Percentiles rank a stretch among this genome's conserved stretches.
Evolutionary conservation across 495 filamentous ascomycete species (phyloP).

Genomic region (Copromyces sp.): DNA sequence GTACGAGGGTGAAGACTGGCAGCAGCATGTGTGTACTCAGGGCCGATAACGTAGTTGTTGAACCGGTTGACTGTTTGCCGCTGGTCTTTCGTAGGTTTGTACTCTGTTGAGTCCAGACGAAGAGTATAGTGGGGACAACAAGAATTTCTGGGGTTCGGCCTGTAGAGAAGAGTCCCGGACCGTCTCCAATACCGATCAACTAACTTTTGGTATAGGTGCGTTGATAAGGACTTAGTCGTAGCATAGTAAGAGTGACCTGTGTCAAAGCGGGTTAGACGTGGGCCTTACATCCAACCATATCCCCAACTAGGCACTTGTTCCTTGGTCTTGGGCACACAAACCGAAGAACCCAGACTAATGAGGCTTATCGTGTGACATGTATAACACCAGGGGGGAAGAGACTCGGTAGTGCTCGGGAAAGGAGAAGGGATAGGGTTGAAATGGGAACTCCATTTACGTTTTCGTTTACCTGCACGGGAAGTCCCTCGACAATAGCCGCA

Average conservation of each 20-base stretch:
- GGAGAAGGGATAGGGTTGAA: background rate
- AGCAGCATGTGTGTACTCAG: conserved; percentile 62
- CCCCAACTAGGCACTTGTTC: background rate
- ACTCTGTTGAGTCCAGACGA: conserved; percentile 62
- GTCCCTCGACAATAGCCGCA: conserved; percentile 43
- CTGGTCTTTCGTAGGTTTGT: conserved; percentile 69
- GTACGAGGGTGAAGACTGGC: conserved; percentile 65
- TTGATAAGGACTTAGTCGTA: conserved; percentile 53
- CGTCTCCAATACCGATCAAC: conserved; percentile 87
- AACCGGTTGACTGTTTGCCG: conserved; percentile 82
- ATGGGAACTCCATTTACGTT: conserved; percentile 23
- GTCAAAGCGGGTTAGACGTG: conserved; percentile 10
- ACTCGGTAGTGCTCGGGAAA: background rate
- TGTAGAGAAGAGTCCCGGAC: conserved; percentile 77
- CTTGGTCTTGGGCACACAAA: background rate
- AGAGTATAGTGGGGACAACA: conserved; percentile 97
- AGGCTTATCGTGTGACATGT: background rate
- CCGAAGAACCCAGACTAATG: background rate
- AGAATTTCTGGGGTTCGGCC: conserved; percentile 69
- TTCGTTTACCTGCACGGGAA: conserved; percentile 32
- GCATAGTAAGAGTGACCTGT: conserved; percentile 81
- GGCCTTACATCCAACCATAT: background rate
- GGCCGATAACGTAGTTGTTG: conserved; percentile 76
- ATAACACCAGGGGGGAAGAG: background rate
- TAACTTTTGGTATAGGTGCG: conserved; percentile 67